Base-by-base conservation (phyloP, 192 early-diverging fungal genomes). In the Bifiguratus adelaidae region DNA sequence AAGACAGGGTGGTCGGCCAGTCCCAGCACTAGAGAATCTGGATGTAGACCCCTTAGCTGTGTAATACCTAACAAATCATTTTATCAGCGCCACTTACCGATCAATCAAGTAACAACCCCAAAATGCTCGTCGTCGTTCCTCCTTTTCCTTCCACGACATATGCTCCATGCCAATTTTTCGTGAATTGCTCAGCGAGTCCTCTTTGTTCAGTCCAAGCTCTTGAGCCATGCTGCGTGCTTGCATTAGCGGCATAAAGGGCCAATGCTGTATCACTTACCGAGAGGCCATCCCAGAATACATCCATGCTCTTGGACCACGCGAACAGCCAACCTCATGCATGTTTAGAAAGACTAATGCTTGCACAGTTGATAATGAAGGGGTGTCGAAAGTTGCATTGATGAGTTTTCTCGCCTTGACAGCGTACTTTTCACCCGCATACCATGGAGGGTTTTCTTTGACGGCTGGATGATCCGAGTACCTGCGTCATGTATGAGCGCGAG, bases 291-390 rank as follows among this genome's bases (percentile, higher is more conserved):
- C 73, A 28, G 50, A 49, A 57, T 67, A 75, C 73, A 73, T 75
- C 73, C 73, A 78, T n/a, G 67, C 56, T 16, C 73, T 60, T 18
- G 73, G 65, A n/a, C 76, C 73, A 23, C 65, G 38, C 7, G 60
- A 61, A 44, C 60, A 59, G 2, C 76, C 76, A 37, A 65, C 74
- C 18, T 68, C 63, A 40, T 78, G 67, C 29, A 74, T 46, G 2
- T 62, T 48, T 16, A 78, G 25, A 7, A 73, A 56, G 2, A 68
- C 7, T 2, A 78, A 21, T n/a, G 67, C 70, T 34, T 78, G 76
- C 6, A 73, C 65, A 47, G 61, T 60, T 5, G 65, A 54, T 4
- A 75, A 47, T 16, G 51, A 60, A 2, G 76, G 73, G 12, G 46
- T 35, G 34, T 78, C 76, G 23, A 75, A 64, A 1, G 56, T 51